phyloP scores from a whole-genome alignment of 495 filamentous ascomycete genomes.

The Friedmanniomyces endolithicus region DNA sequence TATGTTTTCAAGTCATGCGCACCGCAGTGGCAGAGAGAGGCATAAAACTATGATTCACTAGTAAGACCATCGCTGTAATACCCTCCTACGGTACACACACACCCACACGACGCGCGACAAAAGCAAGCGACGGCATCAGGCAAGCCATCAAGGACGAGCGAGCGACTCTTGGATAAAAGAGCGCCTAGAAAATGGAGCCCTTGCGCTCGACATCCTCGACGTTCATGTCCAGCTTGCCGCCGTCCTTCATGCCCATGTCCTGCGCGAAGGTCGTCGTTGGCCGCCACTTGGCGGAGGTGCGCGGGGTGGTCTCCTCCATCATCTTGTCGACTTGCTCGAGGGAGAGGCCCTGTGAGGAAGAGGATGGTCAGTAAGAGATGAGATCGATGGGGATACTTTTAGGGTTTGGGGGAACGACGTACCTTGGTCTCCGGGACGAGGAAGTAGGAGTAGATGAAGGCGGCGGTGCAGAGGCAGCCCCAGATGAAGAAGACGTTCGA shows the following conservation, averaged over 20 bases:
- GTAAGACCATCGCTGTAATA: too few species aligned
- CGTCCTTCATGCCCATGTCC: slow-evolving; percentile 42
- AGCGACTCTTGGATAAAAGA: too few species aligned
- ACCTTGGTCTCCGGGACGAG: slow-evolving; percentile 69
- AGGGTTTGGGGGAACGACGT: slow-evolving; percentile 2
- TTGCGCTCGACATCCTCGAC: slow-evolving; percentile 21
- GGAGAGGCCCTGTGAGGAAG: slow-evolving; percentile 57
- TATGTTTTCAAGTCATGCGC: too few species aligned
- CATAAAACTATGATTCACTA: too few species aligned
- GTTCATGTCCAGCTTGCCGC: slow-evolving; percentile 24
- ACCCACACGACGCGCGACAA: too few species aligned
- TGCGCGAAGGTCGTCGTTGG: slow-evolving; percentile 57
- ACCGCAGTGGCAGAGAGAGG: too few species aligned
- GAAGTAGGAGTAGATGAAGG: slow-evolving; percentile 62
- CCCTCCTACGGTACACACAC: too few species aligned
- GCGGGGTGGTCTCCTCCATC: slow-evolving; percentile 69
- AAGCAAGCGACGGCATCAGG: too few species aligned
- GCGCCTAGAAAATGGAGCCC: slow-evolving; percentile 19
- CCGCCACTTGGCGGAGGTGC: slow-evolving; percentile 58
- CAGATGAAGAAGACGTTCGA: slow-evolving; percentile 55
- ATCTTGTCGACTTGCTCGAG: slow-evolving; percentile 85
- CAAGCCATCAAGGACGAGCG: too few species aligned
- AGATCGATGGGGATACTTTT: not conserved
- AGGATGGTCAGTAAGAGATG: slow-evolving; percentile 5
- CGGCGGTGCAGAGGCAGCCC: slow-evolving; percentile 26